Conservation (phyloP, 257 asterid genomes). For the Solanum chiquidenum region DNA sequence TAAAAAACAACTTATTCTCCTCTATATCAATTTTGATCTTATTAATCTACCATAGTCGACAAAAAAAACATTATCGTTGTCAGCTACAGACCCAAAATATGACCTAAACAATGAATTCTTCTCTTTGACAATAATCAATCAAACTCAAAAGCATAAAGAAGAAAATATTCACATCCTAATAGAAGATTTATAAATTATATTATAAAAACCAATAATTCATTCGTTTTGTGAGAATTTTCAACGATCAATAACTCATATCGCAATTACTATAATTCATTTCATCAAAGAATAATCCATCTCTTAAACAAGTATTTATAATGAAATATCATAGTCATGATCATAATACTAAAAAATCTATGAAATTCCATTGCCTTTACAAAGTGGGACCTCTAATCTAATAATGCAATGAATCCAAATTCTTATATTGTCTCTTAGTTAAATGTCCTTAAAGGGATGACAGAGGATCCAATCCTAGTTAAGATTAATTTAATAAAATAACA, state of each 20-base stretch:
- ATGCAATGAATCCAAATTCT: background rate
- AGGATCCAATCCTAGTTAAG: conserved; percentile 2
- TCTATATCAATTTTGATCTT: background rate
- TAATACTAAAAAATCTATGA: background rate
- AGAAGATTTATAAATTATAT: background rate
- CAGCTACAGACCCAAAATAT: background rate
- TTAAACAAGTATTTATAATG: background rate
- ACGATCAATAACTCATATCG: background rate
- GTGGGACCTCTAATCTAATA: background rate
- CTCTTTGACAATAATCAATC: background rate
- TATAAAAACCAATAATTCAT: background rate
- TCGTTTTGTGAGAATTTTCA: background rate
- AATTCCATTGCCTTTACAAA: background rate
- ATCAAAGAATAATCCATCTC: background rate
- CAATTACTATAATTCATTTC: background rate
- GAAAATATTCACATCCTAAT: background rate
- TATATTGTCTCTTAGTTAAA: background rate
- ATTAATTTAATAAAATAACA: background rate
- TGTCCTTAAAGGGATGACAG: background rate
- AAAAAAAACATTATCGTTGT: background rate
- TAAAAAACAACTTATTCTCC: background rate
- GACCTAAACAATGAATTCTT: background rate
- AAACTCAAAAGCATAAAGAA: background rate
- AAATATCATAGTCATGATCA: background rate
- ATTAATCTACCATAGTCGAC: background rate